A percentile compares a stretch with the other conserved stretches of the same genome.
phyloP scores from a whole-genome alignment of 768 basidiomycete species.

The Candolleomyces aberdarensis region DNA sequence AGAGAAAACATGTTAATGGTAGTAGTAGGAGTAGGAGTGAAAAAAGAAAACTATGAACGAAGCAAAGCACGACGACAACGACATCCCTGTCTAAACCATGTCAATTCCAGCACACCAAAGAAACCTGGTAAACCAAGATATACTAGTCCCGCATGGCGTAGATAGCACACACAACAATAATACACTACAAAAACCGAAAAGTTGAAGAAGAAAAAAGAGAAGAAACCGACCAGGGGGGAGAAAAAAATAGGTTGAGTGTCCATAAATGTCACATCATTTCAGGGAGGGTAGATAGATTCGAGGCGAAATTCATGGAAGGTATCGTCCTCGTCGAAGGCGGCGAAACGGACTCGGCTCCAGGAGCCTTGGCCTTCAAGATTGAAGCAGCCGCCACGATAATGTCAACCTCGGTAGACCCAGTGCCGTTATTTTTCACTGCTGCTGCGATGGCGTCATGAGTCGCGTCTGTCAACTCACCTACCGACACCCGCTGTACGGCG shows the following conservation, averaged over 20 bases:
- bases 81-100: slow-evolving; percentile 17
- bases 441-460: slow-evolving; percentile 72
- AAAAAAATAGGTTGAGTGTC: slow-evolving; percentile 20
- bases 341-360: slow-evolving; percentile 22
- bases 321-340: slow-evolving; percentile 18
- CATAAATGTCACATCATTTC: slow-evolving; percentile 38
- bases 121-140: slow-evolving; percentile 19
- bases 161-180: slow-evolving; percentile 10
- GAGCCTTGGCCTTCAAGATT: slow-evolving; percentile 42
- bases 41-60: slow-evolving; percentile 8
- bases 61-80: slow-evolving; percentile 1
- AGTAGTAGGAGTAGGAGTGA: slow-evolving; percentile 10
- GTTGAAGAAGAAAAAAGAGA: not conserved
- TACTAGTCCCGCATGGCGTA: slow-evolving; percentile 4
- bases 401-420: slow-evolving; percentile 73
- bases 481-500: slow-evolving; percentile 48
- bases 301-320: slow-evolving; percentile 19
- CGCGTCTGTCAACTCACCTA: slow-evolving; percentile 49
- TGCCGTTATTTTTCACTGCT: slow-evolving; percentile 75
- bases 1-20: slow-evolving; percentile 9
- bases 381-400: slow-evolving; percentile 71
- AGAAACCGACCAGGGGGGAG: slow-evolving; percentile 12
- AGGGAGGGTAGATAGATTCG: slow-evolving; percentile 36
- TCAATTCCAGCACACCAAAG: slow-evolving; percentile 7
- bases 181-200: not conserved